A percentile compares a stretch with the other conserved stretches of the same genome.
phyloP scores from a whole-genome alignment of 805 yeast species.

The Priceomyces medius region DNA sequence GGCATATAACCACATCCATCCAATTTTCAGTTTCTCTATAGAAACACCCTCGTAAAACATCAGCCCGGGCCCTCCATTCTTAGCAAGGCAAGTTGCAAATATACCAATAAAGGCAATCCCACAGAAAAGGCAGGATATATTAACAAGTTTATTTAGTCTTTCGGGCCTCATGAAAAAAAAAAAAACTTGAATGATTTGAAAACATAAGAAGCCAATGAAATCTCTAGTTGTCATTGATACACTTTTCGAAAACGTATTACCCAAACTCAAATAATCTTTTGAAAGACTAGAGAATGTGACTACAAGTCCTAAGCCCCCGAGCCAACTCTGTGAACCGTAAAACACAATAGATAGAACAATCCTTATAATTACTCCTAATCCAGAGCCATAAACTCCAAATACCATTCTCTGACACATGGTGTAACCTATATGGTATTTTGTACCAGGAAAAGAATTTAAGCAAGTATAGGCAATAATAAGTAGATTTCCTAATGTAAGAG shows the following conservation, averaged over 20 bases:
- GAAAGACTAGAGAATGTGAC: constrained; percentile 15
- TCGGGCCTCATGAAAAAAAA: constrained; percentile 27
- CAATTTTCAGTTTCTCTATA: constrained; percentile 22
- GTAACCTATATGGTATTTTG: constrained; percentile 34
- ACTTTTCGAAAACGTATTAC: constrained; percentile 13
- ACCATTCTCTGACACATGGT: constrained; percentile 35
- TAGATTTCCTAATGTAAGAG: no score
- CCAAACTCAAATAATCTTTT: constrained; percentile 19
- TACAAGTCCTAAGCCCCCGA: constrained; percentile 34
- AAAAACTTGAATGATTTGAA: constrained; percentile 15
- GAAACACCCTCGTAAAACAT: constrained; percentile 6
- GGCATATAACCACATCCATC: constrained; percentile 43
- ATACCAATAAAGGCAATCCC: constrained; percentile 26
- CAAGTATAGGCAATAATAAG: no score
- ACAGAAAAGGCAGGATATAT: constrained; percentile 19
- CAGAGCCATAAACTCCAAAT: constrained; percentile 35
- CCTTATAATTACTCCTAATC: constrained; percentile 33
- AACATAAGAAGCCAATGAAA: constrained; percentile 12
- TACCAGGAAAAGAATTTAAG: no score
- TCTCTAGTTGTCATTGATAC: constrained; percentile 7
- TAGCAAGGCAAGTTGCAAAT: constrained; percentile 25
- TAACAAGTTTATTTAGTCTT: constrained; percentile 22
- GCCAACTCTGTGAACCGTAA: constrained; percentile 39
- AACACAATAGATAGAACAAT: constrained; percentile 35
- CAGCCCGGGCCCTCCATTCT: constrained; percentile 27